Evolutionary conservation across 805 yeast genomes (phyloP).

Genomic region (Komagataella ulmi): DNA sequence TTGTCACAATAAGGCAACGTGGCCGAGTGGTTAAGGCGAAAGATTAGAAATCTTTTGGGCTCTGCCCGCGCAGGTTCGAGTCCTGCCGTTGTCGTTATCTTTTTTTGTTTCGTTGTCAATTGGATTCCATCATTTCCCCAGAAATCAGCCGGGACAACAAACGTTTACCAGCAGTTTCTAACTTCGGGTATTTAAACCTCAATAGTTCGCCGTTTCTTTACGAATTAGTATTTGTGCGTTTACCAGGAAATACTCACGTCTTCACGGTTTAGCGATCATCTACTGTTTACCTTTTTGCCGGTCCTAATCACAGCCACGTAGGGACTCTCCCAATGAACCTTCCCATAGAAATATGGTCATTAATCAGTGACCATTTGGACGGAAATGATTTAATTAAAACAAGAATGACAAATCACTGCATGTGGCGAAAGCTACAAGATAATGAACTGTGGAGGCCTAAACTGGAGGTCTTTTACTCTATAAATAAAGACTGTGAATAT

Average conservation of each 20-base stretch:
- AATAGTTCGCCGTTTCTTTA: neutral
- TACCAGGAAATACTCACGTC: neutral
- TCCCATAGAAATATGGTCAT: constrained; percentile 1
- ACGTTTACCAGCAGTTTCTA: too few relatives aligned
- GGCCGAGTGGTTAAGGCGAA: constrained; percentile 62
- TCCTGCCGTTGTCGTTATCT: constrained; percentile 54
- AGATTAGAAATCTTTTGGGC: constrained; percentile 49
- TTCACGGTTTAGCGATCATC: neutral
- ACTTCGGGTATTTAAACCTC: neutral
- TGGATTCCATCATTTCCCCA: neutral
- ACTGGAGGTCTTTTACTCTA: neutral
- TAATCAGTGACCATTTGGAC: neutral
- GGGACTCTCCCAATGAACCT: neutral
- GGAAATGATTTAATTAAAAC: neutral
- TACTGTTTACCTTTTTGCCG: neutral
- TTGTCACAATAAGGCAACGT: constrained; percentile 15
- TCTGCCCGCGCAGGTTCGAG: constrained; percentile 54
- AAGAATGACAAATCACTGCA: neutral
- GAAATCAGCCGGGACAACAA: neutral
- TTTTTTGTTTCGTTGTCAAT: neutral
- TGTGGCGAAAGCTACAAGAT: neutral
- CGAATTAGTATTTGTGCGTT: neutral
- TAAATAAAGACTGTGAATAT: neutral
- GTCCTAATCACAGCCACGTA: neutral
- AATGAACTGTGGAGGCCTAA: neutral